Base-by-base conservation (phyloP, 768 basidiomycete genomes). In the Cystobasidium tubakii region DNA sequence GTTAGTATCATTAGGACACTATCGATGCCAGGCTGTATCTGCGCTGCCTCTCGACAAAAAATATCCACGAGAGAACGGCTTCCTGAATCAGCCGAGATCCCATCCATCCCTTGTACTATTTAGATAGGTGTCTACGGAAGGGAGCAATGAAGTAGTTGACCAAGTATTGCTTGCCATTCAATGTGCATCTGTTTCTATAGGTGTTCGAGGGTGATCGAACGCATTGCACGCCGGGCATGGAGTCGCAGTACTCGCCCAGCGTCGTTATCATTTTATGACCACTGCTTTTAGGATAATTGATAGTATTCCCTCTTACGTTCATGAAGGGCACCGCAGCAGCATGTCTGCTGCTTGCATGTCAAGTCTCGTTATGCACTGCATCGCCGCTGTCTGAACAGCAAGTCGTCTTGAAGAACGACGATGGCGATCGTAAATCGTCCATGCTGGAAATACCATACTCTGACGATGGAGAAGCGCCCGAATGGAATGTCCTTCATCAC, bases 81-180 rank as follows among this genome's bases (percentile, higher is more conserved):
- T 71, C 69, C 69, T 71, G 69, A 71, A 71, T 34, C 54, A 36
- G 69, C 53, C 69, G 25, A 71, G 69, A 71, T 71, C 29, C 69
- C 34, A 33, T 71, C 3, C 29, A 44, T 46, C 10, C n/a, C n/a
- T n/a, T 70, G 39, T 55, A 54, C 50, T n/a, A n/a, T n/a, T 19
- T 70, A 53, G 53, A 31, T 12, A n/a, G 23, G 7, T 44, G 34
- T 27, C n/a, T n/a, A n/a, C n/a, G n/a, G n/a, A n/a, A n/a, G n/a
- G n/a, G n/a, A n/a, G n/a, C n/a, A n/a, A n/a, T n/a, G n/a, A n/a
- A n/a, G n/a, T n/a, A n/a, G n/a, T n/a, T n/a, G n/a, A n/a, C n/a
- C n/a, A n/a, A n/a, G n/a, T n/a, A n/a, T n/a, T n/a, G n/a, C n/a
- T n/a, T n/a, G n/a, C n/a, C n/a, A n/a, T n/a, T n/a, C n/a, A n/a